Evolutionary conservation across 2,329 filamentous ascomycete genomes (phyloP).

Genomic region (Calonectria ilicicola): DNA sequence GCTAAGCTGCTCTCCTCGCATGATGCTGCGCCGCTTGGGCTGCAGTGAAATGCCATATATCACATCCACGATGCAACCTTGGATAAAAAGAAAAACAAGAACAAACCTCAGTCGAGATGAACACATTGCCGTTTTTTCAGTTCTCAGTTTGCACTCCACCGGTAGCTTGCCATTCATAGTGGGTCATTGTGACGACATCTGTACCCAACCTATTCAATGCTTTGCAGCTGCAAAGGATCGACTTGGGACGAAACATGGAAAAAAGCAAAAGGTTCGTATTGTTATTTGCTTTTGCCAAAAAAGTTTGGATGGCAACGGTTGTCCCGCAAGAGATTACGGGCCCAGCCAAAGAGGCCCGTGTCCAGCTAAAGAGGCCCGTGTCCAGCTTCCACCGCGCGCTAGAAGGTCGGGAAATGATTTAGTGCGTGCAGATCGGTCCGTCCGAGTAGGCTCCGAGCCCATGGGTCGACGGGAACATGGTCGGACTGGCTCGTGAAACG

Average conservation of each 20-base stretch:
- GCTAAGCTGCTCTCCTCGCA: too few relatives aligned
- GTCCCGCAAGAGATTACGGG: background rate
- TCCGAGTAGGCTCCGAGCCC: background rate
- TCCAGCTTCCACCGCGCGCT: background rate
- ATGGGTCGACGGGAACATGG: background rate
- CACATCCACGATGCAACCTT: background rate
- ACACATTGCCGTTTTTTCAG: background rate
- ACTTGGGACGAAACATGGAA: background rate
- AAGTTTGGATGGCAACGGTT: background rate
- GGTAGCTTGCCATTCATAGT: background rate
- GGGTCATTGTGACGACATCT: background rate
- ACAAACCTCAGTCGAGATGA: background rate
- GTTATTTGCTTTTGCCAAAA: background rate
- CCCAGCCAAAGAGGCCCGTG: background rate
- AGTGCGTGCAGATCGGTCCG: constrained; percentile 1
- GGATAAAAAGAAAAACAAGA: background rate
- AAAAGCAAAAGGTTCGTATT: background rate
- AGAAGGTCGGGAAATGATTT: constrained; percentile 7
- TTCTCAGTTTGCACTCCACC: background rate
- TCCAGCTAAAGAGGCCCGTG: background rate
- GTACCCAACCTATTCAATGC: background rate
- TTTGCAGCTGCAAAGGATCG: background rate
- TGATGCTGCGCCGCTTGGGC: too few relatives aligned
- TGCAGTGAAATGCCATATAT: too few relatives aligned
- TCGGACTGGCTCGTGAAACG: background rate